phyloP scores from a whole-genome alignment of 208 protist species.

The Strigomonas galati region DNA sequence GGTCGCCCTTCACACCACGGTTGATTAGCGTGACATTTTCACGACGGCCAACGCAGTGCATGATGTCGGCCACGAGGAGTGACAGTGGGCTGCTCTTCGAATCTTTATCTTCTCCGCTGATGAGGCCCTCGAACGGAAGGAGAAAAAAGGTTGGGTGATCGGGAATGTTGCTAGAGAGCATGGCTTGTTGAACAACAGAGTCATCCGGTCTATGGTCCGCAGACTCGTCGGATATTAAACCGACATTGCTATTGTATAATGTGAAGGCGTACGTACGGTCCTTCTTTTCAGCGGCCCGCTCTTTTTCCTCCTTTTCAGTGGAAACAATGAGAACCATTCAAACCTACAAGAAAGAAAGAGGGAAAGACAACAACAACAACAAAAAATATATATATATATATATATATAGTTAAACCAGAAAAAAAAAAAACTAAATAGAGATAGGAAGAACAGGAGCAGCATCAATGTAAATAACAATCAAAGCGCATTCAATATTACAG shows the following conservation, averaged over 20 bases:
- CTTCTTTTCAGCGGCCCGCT: slow-evolving; percentile 4
- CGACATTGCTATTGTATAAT: slow-evolving; percentile 16
- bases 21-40: slow-evolving; percentile 86
- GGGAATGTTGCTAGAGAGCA: slow-evolving; percentile 16
- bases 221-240: slow-evolving; percentile 11
- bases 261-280: slow-evolving; percentile 14
- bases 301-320: slow-evolving; percentile 9
- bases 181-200: slow-evolving; percentile 3
- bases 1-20: slow-evolving; percentile 52
- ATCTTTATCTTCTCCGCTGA: slow-evolving; percentile 40
- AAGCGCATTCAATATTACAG: too few relatives aligned
- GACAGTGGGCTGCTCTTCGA: slow-evolving; percentile 24
- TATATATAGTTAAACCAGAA: slow-evolving; percentile 11
- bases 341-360: not conserved
- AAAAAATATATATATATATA: not conserved
- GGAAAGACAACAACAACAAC: too few relatives aligned
- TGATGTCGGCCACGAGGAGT: slow-evolving; percentile 57
- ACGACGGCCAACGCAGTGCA: slow-evolving; percentile 46
- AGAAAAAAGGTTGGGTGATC: slow-evolving; percentile 56
- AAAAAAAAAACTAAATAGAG: not conserved
- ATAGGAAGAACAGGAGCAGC: too few relatives aligned
- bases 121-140: slow-evolving; percentile 58
- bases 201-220: not conserved
- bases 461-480: too few relatives aligned
- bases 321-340: slow-evolving; percentile 27